Evolutionary conservation across 257 asterid genomes (phyloP), one percentile per base, ranked within the genome.

Genomic region (Prunella vulgaris): DNA sequence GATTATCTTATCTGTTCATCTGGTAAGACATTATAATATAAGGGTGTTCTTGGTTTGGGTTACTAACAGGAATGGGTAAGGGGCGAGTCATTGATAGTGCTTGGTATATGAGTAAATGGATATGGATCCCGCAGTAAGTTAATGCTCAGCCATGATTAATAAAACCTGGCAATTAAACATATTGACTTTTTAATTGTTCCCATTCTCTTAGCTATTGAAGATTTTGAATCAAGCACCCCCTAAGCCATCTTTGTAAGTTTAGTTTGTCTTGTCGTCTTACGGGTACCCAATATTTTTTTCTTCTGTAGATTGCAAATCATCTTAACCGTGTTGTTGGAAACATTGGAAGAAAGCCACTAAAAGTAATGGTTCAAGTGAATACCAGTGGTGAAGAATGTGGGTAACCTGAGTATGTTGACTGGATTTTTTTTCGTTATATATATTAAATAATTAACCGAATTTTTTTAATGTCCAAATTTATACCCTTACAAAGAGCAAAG

Each of bases 371-470:
- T 79, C 98, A 93, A 88, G 98, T 93, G 48, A 93, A 93, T 67
- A 93, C 98, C 5, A 93, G 98, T 66, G 97, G 98, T 65, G 98
- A 93, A 90, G 96, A 80, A 88, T 85, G 98, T 93, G 81, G 77
- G 97, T 88, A 86, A 75, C 83, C 73, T 77, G 74, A 61, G 69
- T 74, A 68, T 70, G 66, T 65, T 77, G 13, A 61, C 69, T n/a
- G 68, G 27, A 0, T 32, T 10, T 44, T 54, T 68, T 49, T 21
- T 27, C 38, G 33, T 63, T 73, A 7, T 10, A 6, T 13, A 32
- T 5, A 32, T 17, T 18, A 0, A 2, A 58, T 18, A 66, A 27
- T 27, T 22, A 24, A 40, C 30, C 27, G 35, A 66, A 33, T 65
- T 69, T 10, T 22, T 61, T 49, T 20, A 7, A 9, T 21, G n/a